Evolutionary conservation across 805 yeast species (phyloP).

Genomic region (Candida chauliodis): DNA sequence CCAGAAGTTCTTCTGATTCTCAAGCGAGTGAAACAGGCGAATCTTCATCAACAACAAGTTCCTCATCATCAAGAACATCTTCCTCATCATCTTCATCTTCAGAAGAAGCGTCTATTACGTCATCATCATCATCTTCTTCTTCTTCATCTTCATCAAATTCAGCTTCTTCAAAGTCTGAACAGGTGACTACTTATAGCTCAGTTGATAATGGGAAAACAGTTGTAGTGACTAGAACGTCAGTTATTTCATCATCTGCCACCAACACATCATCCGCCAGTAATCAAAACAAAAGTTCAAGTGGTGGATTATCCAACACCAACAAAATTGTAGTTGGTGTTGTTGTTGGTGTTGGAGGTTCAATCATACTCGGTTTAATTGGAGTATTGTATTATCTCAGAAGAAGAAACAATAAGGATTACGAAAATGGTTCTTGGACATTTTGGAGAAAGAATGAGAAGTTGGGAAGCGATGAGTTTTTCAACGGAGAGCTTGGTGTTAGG

Average conservation of each 20-base stretch:
- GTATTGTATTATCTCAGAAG: conserved; percentile 33
- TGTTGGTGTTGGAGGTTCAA: conserved; percentile 44
- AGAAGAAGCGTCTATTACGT: neutral
- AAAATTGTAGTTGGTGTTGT: conserved; percentile 45
- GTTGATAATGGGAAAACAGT: conserved; percentile 36
- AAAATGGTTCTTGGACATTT: conserved; percentile 43
- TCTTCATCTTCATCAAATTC: conserved; percentile 8
- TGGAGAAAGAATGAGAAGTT: conserved; percentile 46
- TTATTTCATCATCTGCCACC: conserved; percentile 17
- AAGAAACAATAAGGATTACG: conserved; percentile 27
- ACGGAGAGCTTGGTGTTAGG: conserved; percentile 46
- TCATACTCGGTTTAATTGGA: conserved; percentile 32
- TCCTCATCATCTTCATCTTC: conserved; percentile 3
- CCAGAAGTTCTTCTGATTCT: neutral
- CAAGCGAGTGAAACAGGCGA: neutral
- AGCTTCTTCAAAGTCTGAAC: conserved; percentile 3
- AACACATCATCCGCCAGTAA: conserved; percentile 14
- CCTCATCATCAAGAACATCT: conserved; percentile 2
- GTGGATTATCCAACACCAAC: conserved; percentile 41
- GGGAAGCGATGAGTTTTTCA: conserved; percentile 37
- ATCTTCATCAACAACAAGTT: neutral
- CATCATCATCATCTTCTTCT: conserved; percentile 4
- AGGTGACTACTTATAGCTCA: conserved; percentile 26
- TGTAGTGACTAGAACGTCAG: conserved; percentile 37
- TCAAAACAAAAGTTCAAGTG: conserved; percentile 13